Evolutionary conservation across 257 asterid genomes (phyloP).

Genomic region (Ajuga chamaepitys): DNA sequence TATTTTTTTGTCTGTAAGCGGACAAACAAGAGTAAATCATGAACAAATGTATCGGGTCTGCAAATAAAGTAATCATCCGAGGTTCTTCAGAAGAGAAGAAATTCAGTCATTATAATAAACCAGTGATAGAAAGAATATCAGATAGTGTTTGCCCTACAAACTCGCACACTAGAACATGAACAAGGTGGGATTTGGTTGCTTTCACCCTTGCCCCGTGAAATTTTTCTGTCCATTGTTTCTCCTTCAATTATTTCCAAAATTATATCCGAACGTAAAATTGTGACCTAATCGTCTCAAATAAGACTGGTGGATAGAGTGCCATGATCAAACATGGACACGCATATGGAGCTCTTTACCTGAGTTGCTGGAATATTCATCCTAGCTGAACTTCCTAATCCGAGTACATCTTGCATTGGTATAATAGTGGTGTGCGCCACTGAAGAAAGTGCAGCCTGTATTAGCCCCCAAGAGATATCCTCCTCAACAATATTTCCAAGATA

Average conservation of each 20-base stretch:
- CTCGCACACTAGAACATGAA: no score
- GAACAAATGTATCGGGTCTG: not conserved
- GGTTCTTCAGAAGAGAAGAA: no score
- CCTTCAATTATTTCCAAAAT: not conserved
- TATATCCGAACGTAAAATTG: not conserved
- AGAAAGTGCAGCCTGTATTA: slow-evolving; percentile 73
- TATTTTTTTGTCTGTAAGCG: no score
- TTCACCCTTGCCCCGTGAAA: no score
- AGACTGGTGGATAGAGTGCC: no score
- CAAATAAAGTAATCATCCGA: not conserved
- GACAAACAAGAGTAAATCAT: not conserved
- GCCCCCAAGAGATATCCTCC: slow-evolving; percentile 78
- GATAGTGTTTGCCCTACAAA: no score
- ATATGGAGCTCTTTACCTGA: slow-evolving; percentile 38
- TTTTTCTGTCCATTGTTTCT: no score
- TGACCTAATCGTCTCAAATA: no score
- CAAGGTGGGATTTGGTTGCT: no score
- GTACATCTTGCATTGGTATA: slow-evolving; percentile 94
- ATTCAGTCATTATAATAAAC: no score
- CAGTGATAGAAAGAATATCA: no score
- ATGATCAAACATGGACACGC: not conserved
- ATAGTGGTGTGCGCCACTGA: slow-evolving; percentile 84
- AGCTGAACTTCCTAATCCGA: slow-evolving; percentile 78
- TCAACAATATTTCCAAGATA: slow-evolving; percentile 54
- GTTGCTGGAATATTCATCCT: slow-evolving; percentile 97